Base-by-base conservation (phyloP, 2,329 filamentous ascomycete genomes). In the Meredithiella fracta region DNA sequence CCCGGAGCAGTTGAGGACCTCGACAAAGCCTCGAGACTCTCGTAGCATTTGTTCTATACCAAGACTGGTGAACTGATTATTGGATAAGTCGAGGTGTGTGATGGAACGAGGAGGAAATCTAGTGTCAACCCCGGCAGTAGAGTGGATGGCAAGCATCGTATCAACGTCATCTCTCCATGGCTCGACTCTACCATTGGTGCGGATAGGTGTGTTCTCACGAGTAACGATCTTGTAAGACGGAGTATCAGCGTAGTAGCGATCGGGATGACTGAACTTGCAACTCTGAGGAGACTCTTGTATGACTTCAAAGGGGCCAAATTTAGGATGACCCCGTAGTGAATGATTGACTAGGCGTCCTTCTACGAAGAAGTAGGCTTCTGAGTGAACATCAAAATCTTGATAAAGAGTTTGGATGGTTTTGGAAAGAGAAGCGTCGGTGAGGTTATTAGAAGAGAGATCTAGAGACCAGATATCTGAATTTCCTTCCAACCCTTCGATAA, bases 1-100 rank as follows among this genome's bases (percentile, higher is more conserved):
- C 15, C 55, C 54, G 11, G 54, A 55, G 25, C 58, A 61, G 1
- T 65, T 67, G 15, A 82, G 67, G 49, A 73, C 67, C 60, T 80
- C 70, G 0, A 83, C 62, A 6, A 73, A 70, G 6, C 73, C 76
- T 6, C 65, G 65, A 6, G 67, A 70, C 1, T 60, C 61, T 15
- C 67, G 65, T 1, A 82, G 62, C 2, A 80, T 59, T 15, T 62
- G 66, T 44, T 68, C 65, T 1, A 79, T 54, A 0, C 71, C 74
- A 1, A 64, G 56, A 0, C 68, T 63, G 0, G 75, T 74, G 40
- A 82, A 62, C 1, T 62, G 62, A 56, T 77, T 81, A 34, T 67
- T 66, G 26, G 74, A 76, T 9, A 83, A 59, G 51, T 73, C 70
- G 15, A 83, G 64, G 60, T 82, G 78, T 0, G 78, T 79, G 49